Conservation (phyloP, 2,329 filamentous ascomycete genomes). For the Colletotrichum salicis region DNA sequence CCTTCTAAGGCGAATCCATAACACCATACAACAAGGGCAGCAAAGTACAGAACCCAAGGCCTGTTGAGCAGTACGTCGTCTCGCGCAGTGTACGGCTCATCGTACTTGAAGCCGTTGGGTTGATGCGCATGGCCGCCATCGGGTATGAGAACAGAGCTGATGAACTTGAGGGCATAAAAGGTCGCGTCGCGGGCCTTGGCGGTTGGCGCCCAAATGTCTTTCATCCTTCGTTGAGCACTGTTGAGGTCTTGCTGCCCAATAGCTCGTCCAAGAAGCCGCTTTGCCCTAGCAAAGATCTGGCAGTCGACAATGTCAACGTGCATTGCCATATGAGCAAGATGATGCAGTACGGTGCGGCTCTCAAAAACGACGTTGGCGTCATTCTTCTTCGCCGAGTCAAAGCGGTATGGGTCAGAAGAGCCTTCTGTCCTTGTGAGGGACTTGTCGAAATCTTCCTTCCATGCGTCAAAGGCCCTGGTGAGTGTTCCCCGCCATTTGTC, state of each 20-base stretch:
- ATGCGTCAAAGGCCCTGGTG: constrained; percentile 89
- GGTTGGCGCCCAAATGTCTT: constrained; percentile 87
- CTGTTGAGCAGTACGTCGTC: constrained; percentile 92
- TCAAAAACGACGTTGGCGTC: constrained; percentile 78
- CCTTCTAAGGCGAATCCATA: constrained; percentile 94
- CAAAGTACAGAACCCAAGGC: constrained; percentile 96
- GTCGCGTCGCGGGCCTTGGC: constrained; percentile 90
- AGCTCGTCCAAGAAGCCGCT: constrained; percentile 82
- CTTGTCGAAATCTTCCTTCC: constrained; percentile 92
- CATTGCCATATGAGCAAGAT: constrained; percentile 97
- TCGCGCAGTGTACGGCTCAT: constrained; percentile 77
- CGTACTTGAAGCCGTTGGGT: constrained; percentile 52
- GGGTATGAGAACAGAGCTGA: constrained; percentile 83
- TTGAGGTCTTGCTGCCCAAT: constrained; percentile 86
- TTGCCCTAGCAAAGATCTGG: constrained; percentile 92
- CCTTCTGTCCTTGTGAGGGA: constrained; percentile 72
- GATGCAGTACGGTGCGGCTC: constrained; percentile 87
- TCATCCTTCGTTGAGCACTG: constrained; percentile 84
- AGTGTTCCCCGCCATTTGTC: constrained; percentile 92
- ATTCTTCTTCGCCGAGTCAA: constrained; percentile 69
- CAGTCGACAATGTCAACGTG: constrained; percentile 98
- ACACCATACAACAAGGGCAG: constrained; percentile 91
- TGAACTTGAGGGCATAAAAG: constrained; percentile 90
- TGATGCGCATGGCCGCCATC: constrained; percentile 47
- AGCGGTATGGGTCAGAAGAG: constrained; percentile 64